These are phyloP conservation scores for Diaporthe sp. DNA, from an alignment of 2,329 filamentous ascomycete species.

Conservation along the genomic window DNA sequence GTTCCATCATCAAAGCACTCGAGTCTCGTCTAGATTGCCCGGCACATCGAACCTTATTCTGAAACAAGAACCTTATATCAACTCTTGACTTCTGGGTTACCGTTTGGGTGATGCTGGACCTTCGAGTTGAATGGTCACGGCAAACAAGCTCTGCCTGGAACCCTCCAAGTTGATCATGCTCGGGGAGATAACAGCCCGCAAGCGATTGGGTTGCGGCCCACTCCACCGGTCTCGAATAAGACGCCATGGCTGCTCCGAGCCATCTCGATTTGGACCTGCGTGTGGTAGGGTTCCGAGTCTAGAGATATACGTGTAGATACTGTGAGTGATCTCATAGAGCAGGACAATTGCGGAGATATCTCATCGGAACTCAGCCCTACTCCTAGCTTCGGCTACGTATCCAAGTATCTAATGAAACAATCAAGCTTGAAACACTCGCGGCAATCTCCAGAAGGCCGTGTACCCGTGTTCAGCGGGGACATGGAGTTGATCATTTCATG, in stretches of 20 bases:
- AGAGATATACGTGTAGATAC: not conserved
- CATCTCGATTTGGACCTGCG: not conserved
- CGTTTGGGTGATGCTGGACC: not conserved
- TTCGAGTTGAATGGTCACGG: not conserved
- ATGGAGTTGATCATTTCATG: not conserved
- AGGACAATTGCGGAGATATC: not conserved
- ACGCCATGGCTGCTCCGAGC: not conserved
- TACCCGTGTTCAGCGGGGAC: not conserved
- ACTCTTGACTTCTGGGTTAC: not conserved
- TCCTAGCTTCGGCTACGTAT: not conserved
- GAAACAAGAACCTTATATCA: not conserved
- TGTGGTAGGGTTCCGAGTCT: not conserved
- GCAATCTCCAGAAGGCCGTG: not conserved
- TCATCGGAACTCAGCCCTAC: not conserved
- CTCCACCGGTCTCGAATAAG: no score
- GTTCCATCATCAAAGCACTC: constrained; percentile 8
- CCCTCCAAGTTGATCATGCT: not conserved
- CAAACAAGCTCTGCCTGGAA: constrained; percentile 1
- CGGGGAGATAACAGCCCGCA: not conserved
- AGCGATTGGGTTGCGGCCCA: not conserved
- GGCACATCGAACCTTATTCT: constrained; percentile 9
- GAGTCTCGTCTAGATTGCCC: not conserved
- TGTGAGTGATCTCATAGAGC: no score
- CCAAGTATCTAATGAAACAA: not conserved
- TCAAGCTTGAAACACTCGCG: not conserved